A percentile compares a stretch with the other conserved stretches of the same genome.
Conservation (phyloP, 2,329 filamentous ascomycete genomes). For the Amesomyces nigricolor region DNA sequence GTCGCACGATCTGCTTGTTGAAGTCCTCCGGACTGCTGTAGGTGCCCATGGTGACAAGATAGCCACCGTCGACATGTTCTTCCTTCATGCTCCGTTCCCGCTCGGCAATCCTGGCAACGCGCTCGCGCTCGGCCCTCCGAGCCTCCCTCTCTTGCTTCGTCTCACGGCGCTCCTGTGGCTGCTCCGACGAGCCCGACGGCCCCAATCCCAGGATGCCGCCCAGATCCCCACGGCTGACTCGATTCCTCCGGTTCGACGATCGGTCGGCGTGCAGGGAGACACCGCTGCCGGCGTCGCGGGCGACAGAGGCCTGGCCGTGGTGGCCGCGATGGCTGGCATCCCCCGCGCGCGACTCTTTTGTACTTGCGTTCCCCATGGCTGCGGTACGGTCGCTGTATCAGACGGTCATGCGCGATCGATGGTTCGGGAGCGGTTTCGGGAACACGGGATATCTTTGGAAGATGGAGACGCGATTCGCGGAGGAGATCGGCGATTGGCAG, state of each 20-base stretch:
- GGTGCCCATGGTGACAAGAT: slow-evolving; percentile 85
- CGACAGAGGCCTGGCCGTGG: slow-evolving; percentile 17
- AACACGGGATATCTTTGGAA: background rate
- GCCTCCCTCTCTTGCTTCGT: slow-evolving; percentile 90
- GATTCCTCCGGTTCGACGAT: slow-evolving; percentile 27
- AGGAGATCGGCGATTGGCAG: background rate
- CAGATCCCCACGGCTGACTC: slow-evolving; percentile 42
- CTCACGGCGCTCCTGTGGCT: slow-evolving; percentile 63
- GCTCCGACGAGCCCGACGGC: slow-evolving; percentile 35
- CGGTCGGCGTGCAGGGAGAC: slow-evolving; percentile 23
- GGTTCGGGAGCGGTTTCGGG: background rate
- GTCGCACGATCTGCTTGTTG: slow-evolving; percentile 79
- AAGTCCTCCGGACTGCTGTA: slow-evolving; percentile 93
- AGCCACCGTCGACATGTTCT: slow-evolving; percentile 91
- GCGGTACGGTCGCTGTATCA: background rate
- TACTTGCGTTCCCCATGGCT: slow-evolving; percentile 34
- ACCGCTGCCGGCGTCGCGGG: slow-evolving; percentile 19
- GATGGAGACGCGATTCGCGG: background rate
- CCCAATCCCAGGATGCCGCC: slow-evolving; percentile 40
- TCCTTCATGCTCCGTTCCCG: slow-evolving; percentile 85
- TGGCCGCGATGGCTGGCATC: slow-evolving; percentile 26
- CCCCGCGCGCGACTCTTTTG: slow-evolving; percentile 32
- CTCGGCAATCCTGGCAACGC: slow-evolving; percentile 69
- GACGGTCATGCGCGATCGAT: slow-evolving; percentile 6
- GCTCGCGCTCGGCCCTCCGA: slow-evolving; percentile 75